Evolutionary conservation across 192 early-diverging fungal genomes (phyloP), one percentile per base, ranked within the genome.

Genomic region (Geranomyces variabilis): DNA sequence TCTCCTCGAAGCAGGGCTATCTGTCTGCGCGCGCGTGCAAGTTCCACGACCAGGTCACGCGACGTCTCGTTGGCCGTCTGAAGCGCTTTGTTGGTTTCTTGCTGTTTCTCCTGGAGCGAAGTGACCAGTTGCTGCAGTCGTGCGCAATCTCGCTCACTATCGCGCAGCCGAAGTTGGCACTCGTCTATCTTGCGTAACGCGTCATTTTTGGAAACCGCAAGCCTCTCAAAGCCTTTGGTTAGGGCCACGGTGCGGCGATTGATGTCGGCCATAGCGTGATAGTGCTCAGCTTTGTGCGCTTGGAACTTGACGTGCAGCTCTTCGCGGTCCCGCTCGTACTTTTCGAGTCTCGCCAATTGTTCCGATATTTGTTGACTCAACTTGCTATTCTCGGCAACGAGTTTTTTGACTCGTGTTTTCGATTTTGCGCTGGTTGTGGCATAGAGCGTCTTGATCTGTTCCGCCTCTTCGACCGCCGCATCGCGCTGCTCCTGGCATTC

Each of bases 81-180:
- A 12, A 77, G 65, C 19, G 67, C 19, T 0, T 28, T 26, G 47
- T 82, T 65, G 0, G 76, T 73, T 34, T 63, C 70, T 57, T 74
- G 33, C 59, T 82, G 79, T 4, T 66, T 55, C 17, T 74, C 69
- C 10, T 64, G 47, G 19, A 79, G 47, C 8, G 68, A 57, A 8
- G 70, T 67, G 0, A 56, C 70, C 3, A 82, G 68, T 5, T 79
- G 43, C 47, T 68, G 36, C 12, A 79, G 51, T 34, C 77, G 74
- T 14, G 12, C 22, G 12, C 58, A 46, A 29, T 76, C 77, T 12
- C 24, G 30, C 51, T 79, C 71, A 24, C 73, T 29, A 43, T 77
- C 75, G 8, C 57, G 66, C 29, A 74, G 24, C 53, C 63, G 64
- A 34, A 49, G 43, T 3, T 10, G 1, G 19, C 44, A 67, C 10